Conservation (phyloP, 2,329 filamentous ascomycete species). For the Zarea fungicola region DNA sequence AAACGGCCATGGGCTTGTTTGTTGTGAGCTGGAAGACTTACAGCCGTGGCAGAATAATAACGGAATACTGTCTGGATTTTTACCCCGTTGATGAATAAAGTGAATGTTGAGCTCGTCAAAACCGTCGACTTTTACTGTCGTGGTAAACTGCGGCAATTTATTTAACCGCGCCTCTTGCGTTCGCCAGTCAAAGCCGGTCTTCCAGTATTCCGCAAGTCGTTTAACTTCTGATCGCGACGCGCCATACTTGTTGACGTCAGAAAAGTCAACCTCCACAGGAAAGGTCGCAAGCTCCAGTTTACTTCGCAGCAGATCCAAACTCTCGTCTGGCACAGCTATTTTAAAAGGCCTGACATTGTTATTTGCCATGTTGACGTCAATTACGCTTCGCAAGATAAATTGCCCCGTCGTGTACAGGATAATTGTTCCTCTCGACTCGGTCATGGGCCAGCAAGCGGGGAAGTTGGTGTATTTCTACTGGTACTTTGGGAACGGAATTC, state of each 20-base stretch:
- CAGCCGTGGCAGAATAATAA: constrained; percentile 65
- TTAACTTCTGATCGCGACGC: constrained; percentile 27
- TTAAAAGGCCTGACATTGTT: background rate
- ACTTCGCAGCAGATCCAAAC: background rate
- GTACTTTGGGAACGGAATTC: too few relatives aligned
- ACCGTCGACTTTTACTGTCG: constrained; percentile 46
- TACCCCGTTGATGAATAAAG: constrained; percentile 55
- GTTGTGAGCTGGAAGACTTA: constrained; percentile 23
- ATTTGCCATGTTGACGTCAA: too few relatives aligned
- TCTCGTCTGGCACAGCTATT: background rate
- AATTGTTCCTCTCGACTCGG: too few relatives aligned
- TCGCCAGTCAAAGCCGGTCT: constrained; percentile 55
- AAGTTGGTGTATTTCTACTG: too few relatives aligned
- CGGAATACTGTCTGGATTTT: constrained; percentile 50
- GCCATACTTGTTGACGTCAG: constrained; percentile 29
- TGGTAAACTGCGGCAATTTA: constrained; percentile 51
- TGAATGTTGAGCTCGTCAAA: constrained; percentile 59
- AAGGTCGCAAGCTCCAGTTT: constrained; percentile 1
- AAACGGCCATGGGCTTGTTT: background rate
- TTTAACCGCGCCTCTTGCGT: constrained; percentile 56
- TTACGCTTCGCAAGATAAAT: too few relatives aligned
- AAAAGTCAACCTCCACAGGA: constrained; percentile 20
- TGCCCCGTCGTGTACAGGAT: too few relatives aligned
- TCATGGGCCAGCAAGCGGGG: too few relatives aligned
- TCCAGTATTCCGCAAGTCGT: constrained; percentile 33